Evolutionary conservation across 2,329 filamentous ascomycete species (phyloP), one percentile per base, ranked within the genome.

Genomic region (Nemania sp.): DNA sequence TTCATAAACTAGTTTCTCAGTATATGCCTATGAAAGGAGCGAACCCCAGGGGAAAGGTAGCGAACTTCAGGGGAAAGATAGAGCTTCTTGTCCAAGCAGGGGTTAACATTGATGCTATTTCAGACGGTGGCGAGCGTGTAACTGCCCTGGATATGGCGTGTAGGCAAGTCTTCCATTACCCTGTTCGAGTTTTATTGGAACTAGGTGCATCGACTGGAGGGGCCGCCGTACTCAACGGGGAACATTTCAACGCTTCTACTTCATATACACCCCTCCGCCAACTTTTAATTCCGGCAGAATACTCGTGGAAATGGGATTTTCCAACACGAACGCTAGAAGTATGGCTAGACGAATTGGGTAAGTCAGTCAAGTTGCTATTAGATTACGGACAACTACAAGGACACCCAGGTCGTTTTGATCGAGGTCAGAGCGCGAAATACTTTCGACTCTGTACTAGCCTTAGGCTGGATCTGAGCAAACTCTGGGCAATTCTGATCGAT

Each of bases 401-500:
- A 3, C 55, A 29, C 24, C 62, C 59, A 29, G 55, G 47, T 13
- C 4, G 32, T 4, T 29, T 65, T 0, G 29, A 43, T 45, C 2
- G 7, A 41, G 11, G 7, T n/a, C 15, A n/a, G n/a, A n/a, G n/a
- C n/a, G n/a, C n/a, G 13, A 5, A 22, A 51, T 6, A 11, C 52
- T 1, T 10, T 63, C 5, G 18, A 57, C 6, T 22, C 5, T 54
- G 55, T 22, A 47, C 47, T 0, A 4, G 22, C 4, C 3, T 60
- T 0, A 10, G 22, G 2, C 7, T n/a, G 8, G 62, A 65, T 54
- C 54, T 27, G 5, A 45, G 20, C 1, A 38, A 60, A 3, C 18
- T 66, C 13, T 67, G 60, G 60, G 2, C 20, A 27, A 15, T 64
- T 27, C 60, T 67, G 20, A n/a, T 60, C 1, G 22, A 32, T 0